Base-by-base conservation (phyloP, 2,329 filamentous ascomycete species). In the Phaeoacremonium minimum region DNA sequence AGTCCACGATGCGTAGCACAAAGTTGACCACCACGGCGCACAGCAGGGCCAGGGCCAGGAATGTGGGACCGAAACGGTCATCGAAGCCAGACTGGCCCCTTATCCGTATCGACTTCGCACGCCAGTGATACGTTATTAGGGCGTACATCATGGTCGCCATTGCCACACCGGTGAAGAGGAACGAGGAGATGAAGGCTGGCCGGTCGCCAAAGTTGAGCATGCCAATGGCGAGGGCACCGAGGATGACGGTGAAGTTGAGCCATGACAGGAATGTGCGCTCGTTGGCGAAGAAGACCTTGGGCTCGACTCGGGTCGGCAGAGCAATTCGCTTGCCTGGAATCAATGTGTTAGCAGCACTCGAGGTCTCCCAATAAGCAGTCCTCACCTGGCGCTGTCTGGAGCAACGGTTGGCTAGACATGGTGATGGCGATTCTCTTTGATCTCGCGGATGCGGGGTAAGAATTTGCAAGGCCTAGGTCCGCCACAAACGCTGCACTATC, bases 251-350 rank as follows among this genome's bases (percentile, higher is more conserved):
- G 75, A 97, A 97, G 77, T 98, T 98, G 57, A 98, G 87, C 93
- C 93, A 98, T 66, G 89, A 95, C 56, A 98, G 82, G 63, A 98
- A 98, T 46, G 93, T 98, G 46, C 93, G 88, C 71, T 98, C 93
- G 75, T 98, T 98, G 68, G 93, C 93, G 75, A 98, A 98, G 80
- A 97, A 98, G 73, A 98, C 93, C 69, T 98, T 98, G 54, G 93
- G 93, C 67, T 98, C 93, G 65, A 98, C 91, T 50, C 93, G 89
- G 42, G 91, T 96, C 40, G 93, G 93, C 47, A 98, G 87, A 55
- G 93, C 91, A 61, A 98, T 97, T 60, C 91, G 88, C 73, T 98
- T 98, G 77, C 91, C 91, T 95, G 26, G 15, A 28, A 33, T n/a
- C n/a, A n/a, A n/a, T n/a, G n/a, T n/a, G n/a, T n/a, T n/a, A n/a